Percentiles rank a stretch among this genome's conserved stretches.
Evolutionary conservation across 2,329 filamentous ascomycete genomes (phyloP).

Genomic region (Trichoderma gracile): DNA sequence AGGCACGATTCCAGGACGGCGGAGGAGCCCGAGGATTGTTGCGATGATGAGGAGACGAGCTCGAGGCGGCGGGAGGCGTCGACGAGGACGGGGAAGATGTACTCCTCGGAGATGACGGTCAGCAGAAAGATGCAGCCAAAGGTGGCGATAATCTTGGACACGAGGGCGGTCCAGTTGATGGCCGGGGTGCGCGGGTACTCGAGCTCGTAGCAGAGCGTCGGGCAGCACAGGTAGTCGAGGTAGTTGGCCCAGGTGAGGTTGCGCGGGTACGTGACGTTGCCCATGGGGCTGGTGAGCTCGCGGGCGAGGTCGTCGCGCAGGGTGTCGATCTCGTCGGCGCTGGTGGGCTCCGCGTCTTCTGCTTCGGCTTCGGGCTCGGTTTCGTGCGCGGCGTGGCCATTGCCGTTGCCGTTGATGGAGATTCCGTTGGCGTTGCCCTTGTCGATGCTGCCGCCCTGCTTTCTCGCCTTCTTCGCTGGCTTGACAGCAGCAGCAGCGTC

Average conservation of each 20-base stretch:
- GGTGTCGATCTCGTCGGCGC: conserved; percentile 58
- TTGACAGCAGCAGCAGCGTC: conserved; percentile 1
- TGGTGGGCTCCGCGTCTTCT: conserved; percentile 23
- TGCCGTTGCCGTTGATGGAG: not conserved
- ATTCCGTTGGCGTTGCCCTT: not conserved
- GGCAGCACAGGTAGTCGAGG: conserved; percentile 83
- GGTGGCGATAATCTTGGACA: conserved; percentile 82
- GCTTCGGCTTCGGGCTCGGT: not conserved
- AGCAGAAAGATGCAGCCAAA: conserved; percentile 97
- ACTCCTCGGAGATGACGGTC: conserved; percentile 88
- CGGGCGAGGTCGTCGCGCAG: conserved; percentile 84
- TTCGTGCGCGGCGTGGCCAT: conserved; percentile 12
- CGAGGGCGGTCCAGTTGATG: conserved; percentile 78
- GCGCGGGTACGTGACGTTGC: conserved; percentile 83
- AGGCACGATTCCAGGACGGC: conserved; percentile 67
- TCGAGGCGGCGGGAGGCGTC: conserved; percentile 64
- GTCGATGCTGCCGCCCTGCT: not conserved
- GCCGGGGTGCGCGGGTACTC: conserved; percentile 81
- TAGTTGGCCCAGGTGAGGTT: conserved; percentile 86
- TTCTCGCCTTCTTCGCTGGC: not conserved
- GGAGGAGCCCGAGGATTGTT: conserved; percentile 32
- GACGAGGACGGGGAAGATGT: conserved; percentile 84
- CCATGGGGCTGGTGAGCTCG: conserved; percentile 88
- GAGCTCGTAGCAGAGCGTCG: conserved; percentile 95
- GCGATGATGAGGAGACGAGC: conserved; percentile 30